A percentile compares a stretch with the other conserved stretches of the same genome.
Evolutionary conservation across 2,329 filamentous ascomycete genomes (phyloP).

Genomic region (Fusarium nelsonii): DNA sequence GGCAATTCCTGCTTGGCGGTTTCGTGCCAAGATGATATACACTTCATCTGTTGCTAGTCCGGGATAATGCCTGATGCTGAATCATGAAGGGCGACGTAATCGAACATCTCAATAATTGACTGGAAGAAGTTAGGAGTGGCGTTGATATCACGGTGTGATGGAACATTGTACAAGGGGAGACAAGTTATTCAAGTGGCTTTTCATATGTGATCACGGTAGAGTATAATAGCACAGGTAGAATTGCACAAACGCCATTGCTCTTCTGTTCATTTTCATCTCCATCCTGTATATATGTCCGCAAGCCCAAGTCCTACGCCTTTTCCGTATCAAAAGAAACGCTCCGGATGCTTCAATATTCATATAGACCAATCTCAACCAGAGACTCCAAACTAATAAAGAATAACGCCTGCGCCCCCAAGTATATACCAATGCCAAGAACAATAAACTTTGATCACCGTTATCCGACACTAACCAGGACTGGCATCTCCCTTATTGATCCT

Average conservation of each 20-base stretch:
- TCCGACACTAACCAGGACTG: constrained; percentile 24
- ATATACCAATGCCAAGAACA: constrained; percentile 33
- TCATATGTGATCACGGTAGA: not conserved
- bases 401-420: constrained; percentile 35
- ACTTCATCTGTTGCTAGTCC: not conserved
- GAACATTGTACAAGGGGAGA: not conserved
- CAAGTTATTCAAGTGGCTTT: not conserved
- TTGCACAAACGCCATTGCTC: not conserved
- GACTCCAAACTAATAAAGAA: constrained; percentile 28
- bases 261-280: not conserved
- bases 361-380: constrained; percentile 32
- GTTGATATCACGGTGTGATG: not conserved
- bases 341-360: constrained; percentile 17
- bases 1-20: constrained; percentile 30
- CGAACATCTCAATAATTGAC: not conserved
- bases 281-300: not conserved
- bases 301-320: constrained; percentile 7
- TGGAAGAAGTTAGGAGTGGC: not conserved
- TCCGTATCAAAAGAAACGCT: constrained; percentile 18
- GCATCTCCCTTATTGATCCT: constrained; percentile 24
- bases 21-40: constrained; percentile 27
- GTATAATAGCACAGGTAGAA: not conserved
- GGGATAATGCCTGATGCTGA: constrained; percentile 1
- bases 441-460: constrained; percentile 34
- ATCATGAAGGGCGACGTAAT: constrained; percentile 1